Evolutionary conservation across 345 rosid genomes (phyloP), one percentile per base, ranked within the genome.

Genomic region (Passiflora organensis): DNA sequence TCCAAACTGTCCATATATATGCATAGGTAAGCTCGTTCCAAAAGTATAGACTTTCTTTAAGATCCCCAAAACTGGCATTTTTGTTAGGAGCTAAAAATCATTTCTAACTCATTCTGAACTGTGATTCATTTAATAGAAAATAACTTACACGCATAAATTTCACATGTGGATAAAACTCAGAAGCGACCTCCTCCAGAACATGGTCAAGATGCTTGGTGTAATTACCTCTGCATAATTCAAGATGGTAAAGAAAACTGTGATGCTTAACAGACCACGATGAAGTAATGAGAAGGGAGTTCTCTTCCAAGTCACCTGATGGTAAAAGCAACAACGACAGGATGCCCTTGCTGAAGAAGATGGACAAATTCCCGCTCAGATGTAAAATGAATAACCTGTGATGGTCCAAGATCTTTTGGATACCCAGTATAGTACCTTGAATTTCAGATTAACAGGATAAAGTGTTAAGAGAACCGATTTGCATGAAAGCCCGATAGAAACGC

Each of bases 321-420:
- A 62, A 93, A 93, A 54, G 95, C 93, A 36, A 84, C 96, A 32
- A 81, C 94, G 21, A 89, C 82, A 1, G 94, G 99, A 43, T 51
- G 54, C 13, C 89, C 89, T 58, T 82, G 75, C 57, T 93, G 99
- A 72, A 93, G 96, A 34, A 89, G 76, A 58, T 89, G 86, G 41
- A 89, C 94, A 77, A 91, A 88, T 64, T 91, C 96, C 32, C 89
- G 85, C 77, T 91, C 96, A 15, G 96, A 88, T 2, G 80, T 78
- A 44, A 91, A 91, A 68, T 91, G 93, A 59, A 82, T 71, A 53
- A 86, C 77, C 0, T 78, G 83, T 10, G 95, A 93, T 50, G 81
- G 80, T 49, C 96, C 94, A 0, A 87, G 85, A 74, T 82, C 96
- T 71, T 91, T 88, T 6, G 95, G 99, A 59, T 84, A 84, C 50